Evolutionary conservation across 345 rosid species (phyloP).

Genomic region (Abelmoschus esculentus): DNA sequence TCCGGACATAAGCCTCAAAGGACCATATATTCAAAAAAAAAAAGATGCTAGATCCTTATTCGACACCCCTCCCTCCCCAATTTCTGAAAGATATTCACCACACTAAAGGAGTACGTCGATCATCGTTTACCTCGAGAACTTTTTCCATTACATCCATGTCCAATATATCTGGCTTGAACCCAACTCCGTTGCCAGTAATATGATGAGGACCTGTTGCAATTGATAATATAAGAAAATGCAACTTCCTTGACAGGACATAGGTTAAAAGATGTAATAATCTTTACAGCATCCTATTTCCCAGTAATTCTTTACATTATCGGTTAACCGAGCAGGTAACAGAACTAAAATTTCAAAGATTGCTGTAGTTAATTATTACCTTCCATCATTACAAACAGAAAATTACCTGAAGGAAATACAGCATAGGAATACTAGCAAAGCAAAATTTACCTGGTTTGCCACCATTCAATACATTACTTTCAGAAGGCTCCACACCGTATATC

Average conservation of each 20-base stretch:
- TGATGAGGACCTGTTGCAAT: slow-evolving; percentile 76
- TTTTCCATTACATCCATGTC: slow-evolving; percentile 94
- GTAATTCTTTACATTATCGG: not conserved
- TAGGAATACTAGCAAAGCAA: not conserved
- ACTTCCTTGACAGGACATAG: not conserved
- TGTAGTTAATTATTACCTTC: too few relatives aligned
- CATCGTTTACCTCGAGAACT: slow-evolving; percentile 63
- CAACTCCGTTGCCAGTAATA: slow-evolving; percentile 92
- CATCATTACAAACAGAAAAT: too few relatives aligned
- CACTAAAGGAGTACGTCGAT: not conserved
- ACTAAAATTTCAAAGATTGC: too few relatives aligned
- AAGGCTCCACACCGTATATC: slow-evolving; percentile 97
- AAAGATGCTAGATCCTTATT: not conserved
- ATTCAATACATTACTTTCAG: slow-evolving; percentile 88
- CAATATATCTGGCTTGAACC: slow-evolving; percentile 91
- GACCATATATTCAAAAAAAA: slow-evolving; percentile 4
- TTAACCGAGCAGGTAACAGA: too few relatives aligned
- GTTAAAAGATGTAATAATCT: not conserved
- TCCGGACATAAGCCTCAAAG: slow-evolving; percentile 3
- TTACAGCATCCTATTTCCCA: not conserved
- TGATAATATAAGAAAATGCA: slow-evolving; percentile 2
- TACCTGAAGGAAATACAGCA: not conserved
- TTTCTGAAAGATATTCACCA: not conserved
- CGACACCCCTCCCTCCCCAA: not conserved
- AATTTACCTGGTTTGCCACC: slow-evolving; percentile 90